These are phyloP conservation scores for Ascochyta rabiei DNA, from an alignment of 2,329 filamentous ascomycete species.

Conservation along the genomic window DNA sequence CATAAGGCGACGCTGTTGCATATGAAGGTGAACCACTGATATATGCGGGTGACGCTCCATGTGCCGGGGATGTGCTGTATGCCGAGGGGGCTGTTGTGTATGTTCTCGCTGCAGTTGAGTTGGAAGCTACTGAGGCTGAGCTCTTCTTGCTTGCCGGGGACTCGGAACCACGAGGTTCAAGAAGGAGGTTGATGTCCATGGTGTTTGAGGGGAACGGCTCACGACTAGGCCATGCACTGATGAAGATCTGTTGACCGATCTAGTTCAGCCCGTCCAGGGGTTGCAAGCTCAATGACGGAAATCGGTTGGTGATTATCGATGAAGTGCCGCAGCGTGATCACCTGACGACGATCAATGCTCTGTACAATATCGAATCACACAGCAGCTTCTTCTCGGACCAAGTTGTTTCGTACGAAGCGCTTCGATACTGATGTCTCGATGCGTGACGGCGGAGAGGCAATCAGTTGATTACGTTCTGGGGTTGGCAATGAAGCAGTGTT, in stretches of 20 bases:
- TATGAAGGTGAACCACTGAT: slow-evolving; percentile 40
- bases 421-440: neutral
- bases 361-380: neutral
- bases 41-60: slow-evolving; percentile 41
- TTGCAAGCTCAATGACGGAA: neutral
- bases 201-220: slow-evolving; percentile 63
- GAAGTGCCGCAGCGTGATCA: neutral
- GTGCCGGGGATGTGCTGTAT: slow-evolving; percentile 45
- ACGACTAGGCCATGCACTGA: slow-evolving; percentile 50
- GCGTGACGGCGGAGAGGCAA: slow-evolving; percentile 13
- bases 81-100: slow-evolving; percentile 45
- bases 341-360: neutral
- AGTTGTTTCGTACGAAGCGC: neutral
- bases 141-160: slow-evolving; percentile 60
- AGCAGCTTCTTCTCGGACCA: neutral
- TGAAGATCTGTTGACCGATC: neutral
- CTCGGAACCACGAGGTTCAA: slow-evolving; percentile 79
- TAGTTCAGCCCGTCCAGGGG: neutral
- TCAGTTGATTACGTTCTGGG: slow-evolving; percentile 9
- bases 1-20: slow-evolving; percentile 39
- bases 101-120: slow-evolving; percentile 48
- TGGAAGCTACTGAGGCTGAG: slow-evolving; percentile 44
- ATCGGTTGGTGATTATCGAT: neutral
- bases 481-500: slow-evolving; percentile 16
- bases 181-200: slow-evolving; percentile 93